These are phyloP conservation scores for Yarrowia yakushimensis DNA, from an alignment of 805 yeast species.

Conservation along the genomic window DNA sequence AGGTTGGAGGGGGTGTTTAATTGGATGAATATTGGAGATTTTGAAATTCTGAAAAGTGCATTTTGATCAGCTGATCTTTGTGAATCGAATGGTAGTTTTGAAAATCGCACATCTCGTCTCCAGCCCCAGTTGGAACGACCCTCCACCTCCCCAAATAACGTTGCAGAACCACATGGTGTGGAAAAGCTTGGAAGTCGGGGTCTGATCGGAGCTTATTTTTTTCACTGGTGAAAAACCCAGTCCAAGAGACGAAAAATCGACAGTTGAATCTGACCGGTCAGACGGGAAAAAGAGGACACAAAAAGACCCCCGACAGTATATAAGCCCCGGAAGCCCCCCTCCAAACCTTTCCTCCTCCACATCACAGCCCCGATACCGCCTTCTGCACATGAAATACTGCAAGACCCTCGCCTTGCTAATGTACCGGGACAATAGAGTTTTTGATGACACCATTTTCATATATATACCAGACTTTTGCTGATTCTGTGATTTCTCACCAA, in stretches of 20 bases:
- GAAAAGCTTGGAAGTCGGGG: conserved; percentile 9
- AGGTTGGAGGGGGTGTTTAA: no score
- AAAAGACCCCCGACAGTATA: no score
- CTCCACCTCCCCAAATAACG: neutral
- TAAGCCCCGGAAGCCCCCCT: no score
- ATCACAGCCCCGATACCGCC: neutral
- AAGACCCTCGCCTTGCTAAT: neutral
- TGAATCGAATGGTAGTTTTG: no score
- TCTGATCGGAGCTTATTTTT: neutral
- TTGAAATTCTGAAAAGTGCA: neutral
- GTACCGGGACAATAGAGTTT: conserved; percentile 12
- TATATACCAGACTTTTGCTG: neutral
- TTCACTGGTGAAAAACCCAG: neutral
- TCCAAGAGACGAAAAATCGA: neutral
- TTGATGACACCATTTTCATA: conserved; percentile 12
- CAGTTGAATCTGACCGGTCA: neutral
- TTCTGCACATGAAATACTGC: neutral
- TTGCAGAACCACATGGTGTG: neutral
- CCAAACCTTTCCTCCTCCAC: neutral
- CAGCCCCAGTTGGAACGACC: no score
- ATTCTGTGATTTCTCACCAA: no score
- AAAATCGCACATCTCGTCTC: no score
- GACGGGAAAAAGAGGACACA: neutral
- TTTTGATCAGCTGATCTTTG: neutral
- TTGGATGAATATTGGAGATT: no score